Evolutionary conservation across 2,329 filamentous ascomycete genomes (phyloP).

Genomic region (Penicillium occitanis): DNA sequence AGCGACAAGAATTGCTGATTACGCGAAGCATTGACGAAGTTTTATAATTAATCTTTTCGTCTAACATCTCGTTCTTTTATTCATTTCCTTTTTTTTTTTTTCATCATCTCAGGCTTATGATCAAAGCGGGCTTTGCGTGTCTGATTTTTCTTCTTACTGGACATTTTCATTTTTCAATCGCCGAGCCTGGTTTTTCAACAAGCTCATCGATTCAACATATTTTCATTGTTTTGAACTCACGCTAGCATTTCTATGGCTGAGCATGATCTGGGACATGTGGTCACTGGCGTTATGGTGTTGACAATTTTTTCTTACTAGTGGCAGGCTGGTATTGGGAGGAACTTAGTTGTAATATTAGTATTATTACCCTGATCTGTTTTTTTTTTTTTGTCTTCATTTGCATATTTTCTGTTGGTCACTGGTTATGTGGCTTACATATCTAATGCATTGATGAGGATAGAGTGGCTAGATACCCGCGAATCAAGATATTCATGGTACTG

Average conservation of each 20-base stretch:
- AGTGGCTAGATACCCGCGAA: constrained; percentile 24
- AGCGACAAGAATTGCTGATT: constrained; percentile 40
- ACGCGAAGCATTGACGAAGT: constrained; percentile 50
- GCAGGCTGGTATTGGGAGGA: constrained; percentile 24
- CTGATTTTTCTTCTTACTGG: constrained; percentile 26
- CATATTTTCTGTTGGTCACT: constrained; percentile 9
- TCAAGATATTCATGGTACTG: constrained; percentile 29
- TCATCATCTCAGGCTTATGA: constrained; percentile 29
- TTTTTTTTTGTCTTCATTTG: constrained; percentile 2
- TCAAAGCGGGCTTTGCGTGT: constrained; percentile 46
- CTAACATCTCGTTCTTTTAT: constrained; percentile 22
- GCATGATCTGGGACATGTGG: constrained; percentile 19
- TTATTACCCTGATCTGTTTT: constrained; percentile 6
- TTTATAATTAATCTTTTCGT: constrained; percentile 32
- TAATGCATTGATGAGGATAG: constrained; percentile 24
- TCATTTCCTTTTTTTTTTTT: constrained; percentile 16
- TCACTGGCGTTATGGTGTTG: constrained; percentile 15
- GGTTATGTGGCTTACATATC: background rate
- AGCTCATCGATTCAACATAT: constrained; percentile 9
- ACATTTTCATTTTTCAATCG: constrained; percentile 17
- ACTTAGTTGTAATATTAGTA: constrained; percentile 24
- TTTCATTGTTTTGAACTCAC: constrained; percentile 22
- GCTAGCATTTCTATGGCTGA: constrained; percentile 18
- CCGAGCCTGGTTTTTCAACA: background rate
- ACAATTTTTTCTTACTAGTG: constrained; percentile 25